A percentile compares a stretch with the other conserved stretches of the same genome.
Conservation (phyloP, 2,329 filamentous ascomycete species). For the Colletotrichum cuscutae region DNA sequence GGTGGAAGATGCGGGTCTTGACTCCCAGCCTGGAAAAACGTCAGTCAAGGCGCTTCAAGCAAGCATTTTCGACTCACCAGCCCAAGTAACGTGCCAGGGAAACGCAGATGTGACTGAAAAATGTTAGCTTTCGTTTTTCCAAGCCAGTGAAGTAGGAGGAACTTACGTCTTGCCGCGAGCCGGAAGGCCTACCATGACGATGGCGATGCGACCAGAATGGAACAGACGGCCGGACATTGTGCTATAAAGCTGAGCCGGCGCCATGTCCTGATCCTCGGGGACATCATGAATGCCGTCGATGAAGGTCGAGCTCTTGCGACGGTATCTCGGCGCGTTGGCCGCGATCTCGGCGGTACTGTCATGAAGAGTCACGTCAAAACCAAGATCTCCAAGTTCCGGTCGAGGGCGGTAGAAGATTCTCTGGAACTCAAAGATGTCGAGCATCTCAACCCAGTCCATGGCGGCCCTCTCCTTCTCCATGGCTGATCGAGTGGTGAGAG, state of each 20-base stretch:
- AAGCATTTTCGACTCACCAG: conserved; percentile 65
- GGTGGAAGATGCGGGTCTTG: conserved; percentile 96
- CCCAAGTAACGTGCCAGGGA: conserved; percentile 93
- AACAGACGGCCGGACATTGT: conserved; percentile 97
- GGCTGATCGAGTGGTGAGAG: neutral
- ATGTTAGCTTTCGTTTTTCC: conserved; percentile 1
- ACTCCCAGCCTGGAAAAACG: conserved; percentile 78
- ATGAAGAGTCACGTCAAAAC: conserved; percentile 41
- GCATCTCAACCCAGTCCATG: neutral
- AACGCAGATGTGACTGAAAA: conserved; percentile 85
- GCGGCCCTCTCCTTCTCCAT: neutral
- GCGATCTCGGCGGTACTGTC: conserved; percentile 88
- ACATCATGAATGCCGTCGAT: conserved; percentile 98
- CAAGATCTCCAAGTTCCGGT: conserved; percentile 34
- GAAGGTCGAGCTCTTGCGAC: conserved; percentile 93
- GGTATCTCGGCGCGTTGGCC: conserved; percentile 88
- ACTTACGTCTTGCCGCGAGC: conserved; percentile 93
- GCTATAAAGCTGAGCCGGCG: conserved; percentile 96
- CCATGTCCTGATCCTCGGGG: conserved; percentile 82
- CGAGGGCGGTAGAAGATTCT: neutral
- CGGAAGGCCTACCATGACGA: conserved; percentile 94
- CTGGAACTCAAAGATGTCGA: neutral
- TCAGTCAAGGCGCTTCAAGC: conserved; percentile 35
- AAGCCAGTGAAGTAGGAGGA: neutral
- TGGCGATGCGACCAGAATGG: conserved; percentile 96